Evolutionary conservation across 768 basidiomycete species (phyloP), one percentile per base, ranked within the genome.

Genomic region (button mushroom (Agaricus bisporus)): DNA sequence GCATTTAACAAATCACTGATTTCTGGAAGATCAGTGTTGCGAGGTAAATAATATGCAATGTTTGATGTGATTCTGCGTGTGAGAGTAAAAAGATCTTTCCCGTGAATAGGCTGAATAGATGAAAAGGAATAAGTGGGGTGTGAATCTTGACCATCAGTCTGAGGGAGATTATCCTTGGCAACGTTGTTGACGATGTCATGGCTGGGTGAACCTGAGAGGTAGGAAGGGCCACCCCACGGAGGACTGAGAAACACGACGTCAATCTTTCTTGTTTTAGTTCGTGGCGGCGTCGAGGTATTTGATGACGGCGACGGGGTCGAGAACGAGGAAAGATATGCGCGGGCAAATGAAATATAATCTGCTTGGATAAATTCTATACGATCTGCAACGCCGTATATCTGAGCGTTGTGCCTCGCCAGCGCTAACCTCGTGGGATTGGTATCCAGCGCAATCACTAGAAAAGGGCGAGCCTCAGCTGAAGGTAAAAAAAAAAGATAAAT

Each of bases 181-280:
- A 22, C 22, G 22, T 28, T 36, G n/a, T 37, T 41, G 9, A 60
- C 59, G 18, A 51, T 42, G 5, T 41, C 47, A 25, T 58, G 56
- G n/a, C 62, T 54, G 6, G 32, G 32, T 7, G 71, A 62, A 4
- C 73, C 73, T 3, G 71, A 66, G 37, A 89, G 70, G 60, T 91
- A 91, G 1, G 75, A 74, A 3, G 85, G 88, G n/a, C 91, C 90
- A 55, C 95, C 95, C 95, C 95, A 97, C 0, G 95, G 95, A 1
- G 95, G 94, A 59, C 91, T 94, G 44, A 97, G 81, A 64, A 98
- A 97, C 14, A 95, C 83, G 11, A 90, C 87, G 63, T 97, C 92
- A 51, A 97, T 86, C 56, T 77, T 79, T 15, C 84, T 79, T 25
- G 59, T 59, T 9, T 54, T n/a, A 8, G 61, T 37, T n/a, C 41